phyloP scores from a whole-genome alignment of 805 yeast species.

The Saccharomycopsis fibuligera region DNA sequence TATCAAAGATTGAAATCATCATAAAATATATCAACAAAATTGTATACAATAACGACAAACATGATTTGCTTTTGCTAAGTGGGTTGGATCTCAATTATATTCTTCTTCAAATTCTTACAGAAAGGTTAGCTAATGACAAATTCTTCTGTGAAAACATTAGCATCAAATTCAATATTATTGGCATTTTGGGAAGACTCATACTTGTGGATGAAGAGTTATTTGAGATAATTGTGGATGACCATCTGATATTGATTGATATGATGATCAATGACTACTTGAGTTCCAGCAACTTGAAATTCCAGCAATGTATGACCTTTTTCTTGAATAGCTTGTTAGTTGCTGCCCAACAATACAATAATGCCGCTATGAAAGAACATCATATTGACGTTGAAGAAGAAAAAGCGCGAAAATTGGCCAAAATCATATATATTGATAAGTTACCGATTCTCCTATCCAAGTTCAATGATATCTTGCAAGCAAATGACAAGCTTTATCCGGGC shows the following conservation, averaged over 20 bases:
- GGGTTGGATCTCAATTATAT: conserved; percentile 1
- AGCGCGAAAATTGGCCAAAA: background rate
- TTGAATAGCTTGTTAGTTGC: conserved; percentile 5
- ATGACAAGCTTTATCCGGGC: background rate
- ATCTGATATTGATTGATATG: background rate
- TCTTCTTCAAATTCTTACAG: conserved; percentile 1
- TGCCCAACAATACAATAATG: background rate
- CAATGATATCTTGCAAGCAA: background rate
- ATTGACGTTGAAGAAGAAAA: too few relatives aligned
- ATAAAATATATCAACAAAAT: background rate
- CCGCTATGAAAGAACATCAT: too few relatives aligned
- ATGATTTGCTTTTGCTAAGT: background rate
- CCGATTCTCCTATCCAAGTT: background rate
- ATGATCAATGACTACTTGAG: conserved; percentile 4
- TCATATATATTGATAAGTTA: conserved; percentile 5
- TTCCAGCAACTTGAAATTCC: conserved; percentile 3
- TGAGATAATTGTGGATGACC: conserved; percentile 1
- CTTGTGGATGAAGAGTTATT: background rate
- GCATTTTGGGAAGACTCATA: conserved; percentile 1
- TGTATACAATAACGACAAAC: background rate
- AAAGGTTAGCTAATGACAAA: background rate
- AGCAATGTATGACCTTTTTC: conserved; percentile 6
- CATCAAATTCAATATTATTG: conserved; percentile 5
- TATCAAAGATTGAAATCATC: background rate
- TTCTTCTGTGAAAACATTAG: background rate